Conservation (phyloP, 75 land plant species). For the Pinus albicaulis region DNA sequence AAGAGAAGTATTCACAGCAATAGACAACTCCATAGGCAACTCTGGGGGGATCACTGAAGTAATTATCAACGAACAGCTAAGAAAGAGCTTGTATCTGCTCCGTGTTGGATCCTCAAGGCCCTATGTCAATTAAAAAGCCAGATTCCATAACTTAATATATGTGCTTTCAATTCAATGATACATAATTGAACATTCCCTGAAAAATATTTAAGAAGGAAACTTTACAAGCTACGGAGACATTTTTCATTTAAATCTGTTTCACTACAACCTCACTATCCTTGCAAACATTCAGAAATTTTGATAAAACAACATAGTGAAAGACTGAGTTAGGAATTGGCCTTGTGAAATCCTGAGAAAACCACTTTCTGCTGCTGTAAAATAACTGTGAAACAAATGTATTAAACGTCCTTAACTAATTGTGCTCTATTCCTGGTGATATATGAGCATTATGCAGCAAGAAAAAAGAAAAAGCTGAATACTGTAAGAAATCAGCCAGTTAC, state of each 20-base stretch:
- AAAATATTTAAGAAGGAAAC: not conserved
- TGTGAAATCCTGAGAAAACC: not conserved
- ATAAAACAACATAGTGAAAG: not conserved
- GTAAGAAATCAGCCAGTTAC: not conserved
- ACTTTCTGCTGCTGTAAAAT: not conserved
- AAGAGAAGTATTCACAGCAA: slow-evolving; percentile 97
- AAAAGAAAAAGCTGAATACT: not conserved
- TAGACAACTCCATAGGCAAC: slow-evolving; percentile 97
- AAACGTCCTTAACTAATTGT: not conserved
- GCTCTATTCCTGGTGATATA: not conserved
- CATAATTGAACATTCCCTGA: not conserved
- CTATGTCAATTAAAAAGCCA: slow-evolving; percentile 32
- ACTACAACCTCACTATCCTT: not conserved
- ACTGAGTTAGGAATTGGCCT: not conserved
- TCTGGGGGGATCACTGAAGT: slow-evolving; percentile 99
- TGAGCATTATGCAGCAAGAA: not conserved
- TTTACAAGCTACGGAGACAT: not conserved
- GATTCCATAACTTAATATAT: not conserved
- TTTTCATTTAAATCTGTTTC: not conserved
- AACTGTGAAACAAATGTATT: not conserved
- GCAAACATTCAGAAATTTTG: not conserved
- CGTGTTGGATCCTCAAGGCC: slow-evolving; percentile 97
- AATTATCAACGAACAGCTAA: slow-evolving; percentile 96
- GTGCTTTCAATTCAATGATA: not conserved
- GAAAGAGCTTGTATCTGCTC: slow-evolving; percentile 94